phyloP scores from a whole-genome alignment of 108 stramenopile species.

The Nannochloropsis oceanica region DNA sequence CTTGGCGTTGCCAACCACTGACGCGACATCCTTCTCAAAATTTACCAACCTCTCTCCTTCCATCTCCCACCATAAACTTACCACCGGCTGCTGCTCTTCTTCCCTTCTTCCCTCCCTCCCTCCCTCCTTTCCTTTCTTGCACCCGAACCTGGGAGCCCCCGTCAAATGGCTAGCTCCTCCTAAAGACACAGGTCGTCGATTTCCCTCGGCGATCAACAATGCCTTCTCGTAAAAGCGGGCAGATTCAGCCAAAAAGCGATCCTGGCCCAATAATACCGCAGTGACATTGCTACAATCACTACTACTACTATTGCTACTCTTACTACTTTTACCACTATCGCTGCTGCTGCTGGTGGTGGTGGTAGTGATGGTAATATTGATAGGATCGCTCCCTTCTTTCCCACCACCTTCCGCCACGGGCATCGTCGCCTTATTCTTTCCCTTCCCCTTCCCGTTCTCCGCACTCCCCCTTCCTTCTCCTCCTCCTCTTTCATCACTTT shows the following conservation, averaged over 20 bases:
- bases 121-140: background rate
- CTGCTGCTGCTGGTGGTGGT: too few relatives aligned
- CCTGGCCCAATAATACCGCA: too few relatives aligned
- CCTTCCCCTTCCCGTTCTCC: background rate
- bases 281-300: too few relatives aligned
- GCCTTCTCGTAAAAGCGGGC: constrained; percentile 1
- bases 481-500: background rate
- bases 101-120: background rate
- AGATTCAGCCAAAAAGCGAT: background rate
- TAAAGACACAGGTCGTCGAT: background rate
- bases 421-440: background rate
- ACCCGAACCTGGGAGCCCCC: background rate
- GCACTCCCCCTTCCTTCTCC: background rate
- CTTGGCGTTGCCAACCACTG: background rate
- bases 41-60: background rate
- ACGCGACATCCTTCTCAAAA: background rate
- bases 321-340: too few relatives aligned
- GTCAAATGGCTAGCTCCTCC: background rate
- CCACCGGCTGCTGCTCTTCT: background rate
- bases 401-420: background rate
- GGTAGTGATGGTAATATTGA: background rate
- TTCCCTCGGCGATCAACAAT: constrained; percentile 3
- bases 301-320: too few relatives aligned
- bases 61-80: background rate
- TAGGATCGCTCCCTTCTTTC: background rate